These are phyloP conservation scores for Hygrocybe punicea DNA, from an alignment of 768 basidiomycete species.

Conservation along the genomic window DNA sequence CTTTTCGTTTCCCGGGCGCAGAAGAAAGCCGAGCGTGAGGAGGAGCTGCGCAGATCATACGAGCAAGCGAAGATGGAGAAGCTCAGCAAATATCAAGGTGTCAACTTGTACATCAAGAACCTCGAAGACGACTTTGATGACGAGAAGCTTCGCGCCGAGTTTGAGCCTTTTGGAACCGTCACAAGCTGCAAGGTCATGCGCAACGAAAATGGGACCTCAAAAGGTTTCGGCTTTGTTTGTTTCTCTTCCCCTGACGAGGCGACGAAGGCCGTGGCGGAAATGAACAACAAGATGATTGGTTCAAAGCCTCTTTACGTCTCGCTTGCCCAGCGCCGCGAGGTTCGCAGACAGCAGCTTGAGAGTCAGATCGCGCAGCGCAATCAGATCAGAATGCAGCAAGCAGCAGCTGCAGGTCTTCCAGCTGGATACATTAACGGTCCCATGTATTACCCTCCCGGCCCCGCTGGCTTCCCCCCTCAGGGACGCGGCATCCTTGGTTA, in stretches of 20 bases:
- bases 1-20: slow-evolving; percentile 95
- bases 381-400: slow-evolving; percentile 95
- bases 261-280: slow-evolving; percentile 98
- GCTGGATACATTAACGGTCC: slow-evolving; percentile 80
- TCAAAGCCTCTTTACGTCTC: slow-evolving; percentile 98
- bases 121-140: slow-evolving; percentile 97
- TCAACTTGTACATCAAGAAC: slow-evolving; percentile 99
- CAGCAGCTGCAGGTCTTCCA: slow-evolving; percentile 81
- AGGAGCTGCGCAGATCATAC: slow-evolving; percentile 89
- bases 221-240: slow-evolving; percentile 99
- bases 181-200: slow-evolving; percentile 99
- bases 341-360: slow-evolving; percentile 96
- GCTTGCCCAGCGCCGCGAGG: slow-evolving; percentile 95
- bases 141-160: slow-evolving; percentile 93
- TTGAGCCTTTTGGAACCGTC: slow-evolving; percentile 94
- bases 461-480: slow-evolving; percentile 76
- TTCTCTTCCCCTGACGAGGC: slow-evolving; percentile 98
- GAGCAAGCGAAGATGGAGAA: slow-evolving; percentile 97
- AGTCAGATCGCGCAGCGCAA: slow-evolving; percentile 98
- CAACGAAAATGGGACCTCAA: slow-evolving; percentile 89
- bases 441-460: slow-evolving; percentile 83
- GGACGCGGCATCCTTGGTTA: slow-evolving; percentile 79
- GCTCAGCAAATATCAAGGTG: slow-evolving; percentile 95
- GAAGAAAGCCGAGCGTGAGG: slow-evolving; percentile 97
- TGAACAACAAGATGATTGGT: slow-evolving; percentile 99